Percentiles rank a stretch among this genome's conserved stretches.
Evolutionary conservation across 106 monocot genomes (phyloP).

Genomic region (Allium cepa): DNA sequence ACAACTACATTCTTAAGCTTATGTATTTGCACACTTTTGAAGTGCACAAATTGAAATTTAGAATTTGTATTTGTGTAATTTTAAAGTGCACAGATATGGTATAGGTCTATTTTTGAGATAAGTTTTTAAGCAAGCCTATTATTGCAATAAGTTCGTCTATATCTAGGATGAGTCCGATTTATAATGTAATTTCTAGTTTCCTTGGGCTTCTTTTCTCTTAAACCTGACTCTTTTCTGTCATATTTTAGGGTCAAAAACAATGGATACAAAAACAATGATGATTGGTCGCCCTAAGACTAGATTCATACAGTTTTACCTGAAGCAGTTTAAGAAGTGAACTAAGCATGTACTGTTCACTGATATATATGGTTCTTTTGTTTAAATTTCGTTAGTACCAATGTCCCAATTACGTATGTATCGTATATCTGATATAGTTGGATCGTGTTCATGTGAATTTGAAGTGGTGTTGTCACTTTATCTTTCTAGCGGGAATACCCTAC

Average conservation of each 20-base stretch:
- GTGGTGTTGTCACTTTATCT: too few relatives aligned
- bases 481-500: too few relatives aligned
- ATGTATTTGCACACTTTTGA: background rate
- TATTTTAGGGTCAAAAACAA: background rate
- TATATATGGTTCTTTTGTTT: too few relatives aligned
- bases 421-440: too few relatives aligned
- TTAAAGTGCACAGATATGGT: background rate
- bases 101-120: background rate
- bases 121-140: background rate
- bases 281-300: background rate
- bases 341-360: too few relatives aligned
- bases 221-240: background rate
- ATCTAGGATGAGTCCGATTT: too few relatives aligned
- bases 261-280: slow-evolving; percentile 1
- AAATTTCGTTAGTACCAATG: too few relatives aligned
- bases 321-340: too few relatives aligned
- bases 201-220: background rate
- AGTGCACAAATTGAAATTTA: background rate
- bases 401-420: too few relatives aligned
- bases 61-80: background rate
- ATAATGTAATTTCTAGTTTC: too few relatives aligned
- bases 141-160: background rate
- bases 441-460: too few relatives aligned
- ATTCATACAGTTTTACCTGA: too few relatives aligned
- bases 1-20: background rate